Base-by-base conservation (phyloP, 257 asterid species). In the Solanum clarkiae region DNA sequence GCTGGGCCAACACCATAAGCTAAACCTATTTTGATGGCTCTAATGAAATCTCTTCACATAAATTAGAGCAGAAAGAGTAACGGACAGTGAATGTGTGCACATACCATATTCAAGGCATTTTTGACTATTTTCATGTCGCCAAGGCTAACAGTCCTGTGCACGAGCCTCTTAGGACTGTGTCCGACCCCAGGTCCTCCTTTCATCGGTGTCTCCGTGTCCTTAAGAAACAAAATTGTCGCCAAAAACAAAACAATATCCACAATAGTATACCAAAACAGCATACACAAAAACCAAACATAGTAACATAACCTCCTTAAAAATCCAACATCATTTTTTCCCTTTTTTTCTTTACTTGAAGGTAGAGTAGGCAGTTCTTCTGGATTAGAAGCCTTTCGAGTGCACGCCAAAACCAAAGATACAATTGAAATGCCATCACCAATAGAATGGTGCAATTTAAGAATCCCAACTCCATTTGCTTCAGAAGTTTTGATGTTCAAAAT, bases 361-460 rank as follows among this genome's bases (percentile, higher is more conserved):
- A 87, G 26, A 1, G 47, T 74, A 2, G 94, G 94, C 9, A 87
- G 12, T 6, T 90, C 42, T 49, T 88, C 66, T 5, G 91, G 91
- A 24, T 90, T 85, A 0, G 88, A 86, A 7, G 62, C n/a, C n/a
- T 82, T 87, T 42, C 83, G 32, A 20, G 94, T 71, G 29, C 92
- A 86, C 0, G 94, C 91, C 1, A 88, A 84, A 44, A 88, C 14
- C 0, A 74, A 74, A 2, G 92, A 86, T 14, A 91, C 85, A 17
- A 90, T 84, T 0, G 94, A 91, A 0, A 90, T 81, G 1, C 94
- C 94, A 51, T 90, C 92, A 2, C 94, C 94, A 32, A 91, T 44
- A 1, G 92, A 90, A 49, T 91, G 94, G 45, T 90, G 91, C 22
- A 87, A 47, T 81, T 84, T 86, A 47, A 87, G 82, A 22, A 90